Evolutionary conservation across 169 alveolate species (phyloP).

Genomic region (Cyclospora cayetanensis): DNA sequence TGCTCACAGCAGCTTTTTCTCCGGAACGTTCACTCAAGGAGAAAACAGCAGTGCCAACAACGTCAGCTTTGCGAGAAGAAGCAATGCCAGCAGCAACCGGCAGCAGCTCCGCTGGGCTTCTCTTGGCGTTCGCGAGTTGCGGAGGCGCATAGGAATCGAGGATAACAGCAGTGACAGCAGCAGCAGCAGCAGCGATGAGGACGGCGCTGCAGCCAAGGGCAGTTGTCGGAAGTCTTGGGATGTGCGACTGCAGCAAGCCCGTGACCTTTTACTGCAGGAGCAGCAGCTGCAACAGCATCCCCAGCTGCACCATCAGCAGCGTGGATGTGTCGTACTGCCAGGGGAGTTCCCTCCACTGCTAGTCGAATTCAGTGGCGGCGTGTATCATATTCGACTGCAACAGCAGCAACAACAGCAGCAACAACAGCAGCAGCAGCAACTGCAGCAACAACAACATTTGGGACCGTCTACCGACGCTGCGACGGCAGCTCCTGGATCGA

Average conservation of each 20-base stretch:
- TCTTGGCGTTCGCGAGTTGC: not conserved
- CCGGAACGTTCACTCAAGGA: not conserved
- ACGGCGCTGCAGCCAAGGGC: not conserved
- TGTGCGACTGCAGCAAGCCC: not conserved
- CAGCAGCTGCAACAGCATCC: not conserved
- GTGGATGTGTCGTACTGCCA: not conserved
- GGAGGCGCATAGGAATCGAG: not conserved
- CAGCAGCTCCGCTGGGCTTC: not conserved
- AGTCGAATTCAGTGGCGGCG: not conserved
- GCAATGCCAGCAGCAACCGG: not conserved
- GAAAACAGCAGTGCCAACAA: slow-evolving; percentile 9
- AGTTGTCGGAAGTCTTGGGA: not conserved
- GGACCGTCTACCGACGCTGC: not conserved
- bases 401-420: too few relatives aligned
- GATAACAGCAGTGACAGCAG: too few relatives aligned
- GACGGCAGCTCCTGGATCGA: not conserved
- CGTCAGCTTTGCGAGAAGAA: not conserved
- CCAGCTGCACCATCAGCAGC: not conserved
- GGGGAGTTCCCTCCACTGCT: not conserved
- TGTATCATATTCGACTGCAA: not conserved
- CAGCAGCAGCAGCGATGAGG: not conserved
- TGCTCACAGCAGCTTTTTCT: not conserved
- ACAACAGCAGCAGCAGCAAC: too few relatives aligned
- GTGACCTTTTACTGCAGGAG: not conserved
- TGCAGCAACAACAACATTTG: too few relatives aligned